Evolutionary conservation across 495 filamentous ascomycete genomes (phyloP), one percentile per base, ranked within the genome.

Genomic region (Cercophora scortea): DNA sequence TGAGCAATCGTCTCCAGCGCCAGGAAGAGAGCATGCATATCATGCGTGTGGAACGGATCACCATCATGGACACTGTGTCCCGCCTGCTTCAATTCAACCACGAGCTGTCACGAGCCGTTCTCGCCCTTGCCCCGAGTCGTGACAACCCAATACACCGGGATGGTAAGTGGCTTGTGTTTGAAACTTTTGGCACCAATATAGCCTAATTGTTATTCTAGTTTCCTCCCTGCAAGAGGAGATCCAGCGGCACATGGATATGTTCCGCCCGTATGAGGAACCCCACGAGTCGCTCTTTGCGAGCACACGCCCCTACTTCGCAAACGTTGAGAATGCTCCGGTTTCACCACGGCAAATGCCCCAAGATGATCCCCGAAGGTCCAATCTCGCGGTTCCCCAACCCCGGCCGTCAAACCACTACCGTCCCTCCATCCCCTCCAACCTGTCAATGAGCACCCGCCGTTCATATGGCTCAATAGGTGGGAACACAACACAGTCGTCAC

Each of bases 261-360:
- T 92, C 53, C 66, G 76, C 50, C 63, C 68, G 25, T 56, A 79
- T 9, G 92, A 96, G 53, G 87, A 90, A 49, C 79, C 85, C 32
- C 83, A 87, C 56, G 90, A 95, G 48, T 70, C 79, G 32, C 73
- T 89, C 18, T 81, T 93, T 60, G 80, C 86, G 38, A 85, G 81
- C 33, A 84, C 85, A 50, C 88, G 86, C 51, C 79, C 86, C 13
- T 91, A 85, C 66, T 88, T 92, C 63, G 80, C 81, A 44, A 86
- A 82, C 58, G 71, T 90, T 53, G 88, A 91, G 47, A 85, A 85
- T 42, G 83, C 87, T 6, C 90, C 93, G 35, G 72, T 96, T 13
- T 96, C 93, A n/a, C 93, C 93, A 32, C 88, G 90, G 36, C 93
- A 96, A 71, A 67, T 90, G 42, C 83, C 91, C 19, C 84, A 90